Evolutionary conservation across 345 rosid genomes (phyloP), one percentile per base, ranked within the genome.

Genomic region (Salix udensis): DNA sequence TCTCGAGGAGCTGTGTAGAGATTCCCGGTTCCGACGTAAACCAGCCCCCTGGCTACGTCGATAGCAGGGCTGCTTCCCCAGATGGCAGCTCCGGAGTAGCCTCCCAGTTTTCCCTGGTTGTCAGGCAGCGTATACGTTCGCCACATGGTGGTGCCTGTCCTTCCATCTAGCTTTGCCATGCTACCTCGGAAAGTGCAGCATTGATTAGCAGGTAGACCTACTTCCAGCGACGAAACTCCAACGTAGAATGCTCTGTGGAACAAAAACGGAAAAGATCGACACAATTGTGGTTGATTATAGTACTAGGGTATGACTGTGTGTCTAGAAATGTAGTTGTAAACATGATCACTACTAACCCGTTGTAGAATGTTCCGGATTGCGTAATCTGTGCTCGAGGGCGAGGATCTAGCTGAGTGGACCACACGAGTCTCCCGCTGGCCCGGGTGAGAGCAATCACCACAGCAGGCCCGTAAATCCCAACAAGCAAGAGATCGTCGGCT

Each of bases 51-150:
- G 26, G 0, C 26, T 3, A 19, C 39, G 44, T 84, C 88, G 14
- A 85, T 89, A 24, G 86, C 68, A 13, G 90, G 90, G 77, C 87
- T 84, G 84, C 92, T 89, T 50, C 88, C 88, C 87, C 88, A 83
- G 30, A 83, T 53, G 6, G 87, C 85, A 12, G 84, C 89, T 46
- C 89, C 86, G 1, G 90, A 42, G 68, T 87, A 85, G 3, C 89
- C 86, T 18, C 85, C 92, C 14, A 58, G 9, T 6, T 68, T 70
- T 37, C 89, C 82, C 30, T 79, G 81, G 53, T 85, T 84, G 26
- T 88, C 88, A 0, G 87, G 89, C 42, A 88, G 75, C 75, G 82
- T 87, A 60, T 79, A 84, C 65, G 87, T 76, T 52, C 60, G 69
- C 84, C 90, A 84, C 28, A 53, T 37, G 60, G 76, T 26, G 15